Conservation (phyloP, 1,284 basidiomycete genomes). For the Boletellus sp. region DNA sequence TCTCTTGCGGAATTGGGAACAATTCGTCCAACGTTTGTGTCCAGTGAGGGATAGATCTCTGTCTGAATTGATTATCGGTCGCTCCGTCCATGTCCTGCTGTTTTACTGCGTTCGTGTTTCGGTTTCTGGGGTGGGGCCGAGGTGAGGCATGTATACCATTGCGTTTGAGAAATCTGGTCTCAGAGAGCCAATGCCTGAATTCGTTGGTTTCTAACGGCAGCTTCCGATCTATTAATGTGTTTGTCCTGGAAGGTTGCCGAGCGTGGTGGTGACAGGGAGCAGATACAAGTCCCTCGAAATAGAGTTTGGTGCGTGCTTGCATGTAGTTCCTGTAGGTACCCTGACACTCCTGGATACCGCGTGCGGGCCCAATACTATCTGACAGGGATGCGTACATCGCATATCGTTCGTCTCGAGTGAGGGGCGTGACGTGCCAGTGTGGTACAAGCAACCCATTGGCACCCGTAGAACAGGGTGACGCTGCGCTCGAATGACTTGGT, state of each 20-base stretch:
- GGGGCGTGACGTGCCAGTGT: constrained; percentile 35
- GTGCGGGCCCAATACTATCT: constrained; percentile 43
- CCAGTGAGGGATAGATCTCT: constrained; percentile 8
- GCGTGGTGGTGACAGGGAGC: constrained; percentile 8
- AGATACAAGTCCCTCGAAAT: constrained; percentile 39
- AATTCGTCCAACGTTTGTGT: constrained; percentile 24
- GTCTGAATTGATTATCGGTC: constrained; percentile 5
- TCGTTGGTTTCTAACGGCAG: constrained; percentile 19
- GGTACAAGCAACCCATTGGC: constrained; percentile 21
- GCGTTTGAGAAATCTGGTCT: constrained; percentile 24
- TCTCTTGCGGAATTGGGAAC: constrained; percentile 18
- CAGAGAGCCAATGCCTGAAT: constrained; percentile 33
- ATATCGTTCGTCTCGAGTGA: constrained; percentile 44
- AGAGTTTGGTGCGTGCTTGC: constrained; percentile 44
- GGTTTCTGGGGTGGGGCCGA: constrained; percentile 9
- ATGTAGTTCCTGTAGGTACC: constrained; percentile 54
- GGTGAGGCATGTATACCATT: constrained; percentile 15
- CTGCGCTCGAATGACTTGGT: constrained; percentile 16
- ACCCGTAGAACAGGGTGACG: constrained; percentile 19
- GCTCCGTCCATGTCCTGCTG: constrained; percentile 6
- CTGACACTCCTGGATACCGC: constrained; percentile 47
- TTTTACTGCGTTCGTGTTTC: constrained; percentile 16
- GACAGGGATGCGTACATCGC: constrained; percentile 51
- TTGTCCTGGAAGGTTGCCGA: constrained; percentile 11
- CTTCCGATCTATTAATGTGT: constrained; percentile 12